Evolutionary conservation across 1,284 basidiomycete species (phyloP).

Genomic region (Cutaneotrichosporon sp.): DNA sequence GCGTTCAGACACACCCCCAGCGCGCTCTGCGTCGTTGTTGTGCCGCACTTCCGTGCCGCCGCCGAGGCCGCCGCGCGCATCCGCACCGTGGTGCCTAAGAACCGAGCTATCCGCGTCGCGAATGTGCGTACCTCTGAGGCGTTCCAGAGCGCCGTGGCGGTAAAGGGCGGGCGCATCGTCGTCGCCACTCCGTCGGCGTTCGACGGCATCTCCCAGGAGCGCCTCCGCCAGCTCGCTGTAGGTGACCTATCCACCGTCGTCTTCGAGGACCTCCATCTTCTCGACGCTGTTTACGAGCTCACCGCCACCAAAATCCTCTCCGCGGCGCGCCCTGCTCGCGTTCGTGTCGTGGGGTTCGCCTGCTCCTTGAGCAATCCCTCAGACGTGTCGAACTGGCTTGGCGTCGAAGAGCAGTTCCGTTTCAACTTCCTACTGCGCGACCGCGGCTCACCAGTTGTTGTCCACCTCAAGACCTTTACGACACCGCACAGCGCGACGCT

Average conservation of each 20-base stretch:
- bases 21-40: slow-evolving; percentile 45
- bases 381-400: slow-evolving; percentile 81
- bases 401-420: slow-evolving; percentile 62
- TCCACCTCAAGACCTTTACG: slow-evolving; percentile 74
- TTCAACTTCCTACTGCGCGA: slow-evolving; percentile 80
- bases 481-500: slow-evolving; percentile 82
- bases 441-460: slow-evolving; percentile 74
- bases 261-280: slow-evolving; percentile 81
- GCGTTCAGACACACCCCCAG: slow-evolving; percentile 41
- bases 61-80: slow-evolving; percentile 47
- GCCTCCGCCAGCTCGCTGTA: slow-evolving; percentile 30
- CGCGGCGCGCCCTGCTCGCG: slow-evolving; percentile 61
- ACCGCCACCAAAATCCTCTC: slow-evolving; percentile 66
- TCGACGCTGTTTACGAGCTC: slow-evolving; percentile 82
- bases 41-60: slow-evolving; percentile 47
- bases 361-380: slow-evolving; percentile 75
- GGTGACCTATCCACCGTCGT: slow-evolving; percentile 66
- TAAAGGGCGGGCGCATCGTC: slow-evolving; percentile 34
- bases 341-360: slow-evolving; percentile 76
- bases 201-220: slow-evolving; percentile 29
- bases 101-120: slow-evolving; percentile 33
- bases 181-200: slow-evolving; percentile 51
- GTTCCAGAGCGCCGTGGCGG: slow-evolving; percentile 27
- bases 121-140: slow-evolving; percentile 33
- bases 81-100: slow-evolving; percentile 34